These are phyloP conservation scores for Kitagawia praeruptora DNA, from an alignment of 129 eudicot genomes.

Conservation along the genomic window DNA sequence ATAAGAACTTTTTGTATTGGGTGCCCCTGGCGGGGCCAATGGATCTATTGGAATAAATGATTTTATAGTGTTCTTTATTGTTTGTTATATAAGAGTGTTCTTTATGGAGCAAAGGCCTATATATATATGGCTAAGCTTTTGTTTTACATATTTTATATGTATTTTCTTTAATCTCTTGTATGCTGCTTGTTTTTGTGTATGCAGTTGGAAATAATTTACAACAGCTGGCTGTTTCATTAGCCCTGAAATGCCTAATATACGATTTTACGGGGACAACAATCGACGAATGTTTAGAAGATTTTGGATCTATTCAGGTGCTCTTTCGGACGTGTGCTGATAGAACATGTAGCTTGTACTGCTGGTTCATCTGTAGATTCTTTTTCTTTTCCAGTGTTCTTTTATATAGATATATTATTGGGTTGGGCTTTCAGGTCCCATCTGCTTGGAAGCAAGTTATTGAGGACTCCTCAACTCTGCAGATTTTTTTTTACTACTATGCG, in stretches of 20 bases:
- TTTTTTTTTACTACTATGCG: constrained; percentile 55
- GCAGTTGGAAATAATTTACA: constrained; percentile 39
- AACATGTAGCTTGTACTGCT: neutral
- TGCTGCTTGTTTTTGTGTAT: neutral
- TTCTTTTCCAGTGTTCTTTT: neutral
- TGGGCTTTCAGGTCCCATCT: constrained; percentile 37
- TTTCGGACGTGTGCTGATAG: neutral
- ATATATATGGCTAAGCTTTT: neutral
- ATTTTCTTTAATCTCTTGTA: neutral
- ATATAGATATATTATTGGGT: neutral
- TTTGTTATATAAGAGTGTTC: no score
- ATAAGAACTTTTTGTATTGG: no score
- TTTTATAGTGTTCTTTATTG: no score
- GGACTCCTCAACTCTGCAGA: constrained; percentile 46
- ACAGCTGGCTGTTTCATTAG: constrained; percentile 49
- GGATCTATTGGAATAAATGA: no score
- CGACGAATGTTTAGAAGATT: constrained; percentile 65
- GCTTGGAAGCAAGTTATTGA: constrained; percentile 52
- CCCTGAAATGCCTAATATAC: constrained; percentile 46
- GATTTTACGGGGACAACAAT: constrained; percentile 56
- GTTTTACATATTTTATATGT: neutral
- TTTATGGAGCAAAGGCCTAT: no score
- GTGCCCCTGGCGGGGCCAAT: no score
- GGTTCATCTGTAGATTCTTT: neutral
- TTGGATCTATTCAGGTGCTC: constrained; percentile 55